Conservation (phyloP, 2,329 filamentous ascomycete genomes). For the Mollisiaceae sp. region DNA sequence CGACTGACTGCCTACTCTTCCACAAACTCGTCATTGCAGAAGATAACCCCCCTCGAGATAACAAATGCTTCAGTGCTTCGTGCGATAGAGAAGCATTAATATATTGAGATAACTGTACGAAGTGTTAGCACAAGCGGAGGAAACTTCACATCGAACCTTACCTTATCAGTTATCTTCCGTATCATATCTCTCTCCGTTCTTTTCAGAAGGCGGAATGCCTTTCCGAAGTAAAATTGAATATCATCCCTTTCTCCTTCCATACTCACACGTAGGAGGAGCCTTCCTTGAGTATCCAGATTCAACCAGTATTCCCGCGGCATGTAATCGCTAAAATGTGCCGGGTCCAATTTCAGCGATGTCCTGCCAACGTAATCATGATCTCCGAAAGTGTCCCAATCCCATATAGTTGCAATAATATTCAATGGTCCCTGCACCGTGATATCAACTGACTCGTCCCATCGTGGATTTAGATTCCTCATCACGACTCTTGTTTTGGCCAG, state of each 20-base stretch:
- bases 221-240: slow-evolving; percentile 98
- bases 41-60: slow-evolving; percentile 72
- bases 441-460: slow-evolving; percentile 97
- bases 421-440: slow-evolving; percentile 91
- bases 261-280: slow-evolving; percentile 86
- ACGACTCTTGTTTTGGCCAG: slow-evolving; percentile 94
- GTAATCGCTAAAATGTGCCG: slow-evolving; percentile 95
- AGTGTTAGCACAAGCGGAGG: slow-evolving; percentile 6
- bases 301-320: slow-evolving; percentile 97
- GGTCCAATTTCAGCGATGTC: slow-evolving; percentile 97
- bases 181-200: slow-evolving; percentile 98
- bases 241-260: slow-evolving; percentile 99
- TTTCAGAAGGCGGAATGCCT: slow-evolving; percentile 93
- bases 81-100: slow-evolving; percentile 89
- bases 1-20: slow-evolving; percentile 62
- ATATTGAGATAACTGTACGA: slow-evolving; percentile 78
- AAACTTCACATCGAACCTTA: slow-evolving; percentile 45
- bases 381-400: slow-evolving; percentile 97
- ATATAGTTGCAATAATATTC: slow-evolving; percentile 95
- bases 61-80: slow-evolving; percentile 75
- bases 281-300: slow-evolving; percentile 92
- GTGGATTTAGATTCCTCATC: slow-evolving; percentile 86
- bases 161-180: slow-evolving; percentile 96
- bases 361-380: slow-evolving; percentile 97
- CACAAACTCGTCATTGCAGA: slow-evolving; percentile 75